phyloP scores from a whole-genome alignment of 371 early-diverging fungal genomes.

The Mortierella sp. region DNA sequence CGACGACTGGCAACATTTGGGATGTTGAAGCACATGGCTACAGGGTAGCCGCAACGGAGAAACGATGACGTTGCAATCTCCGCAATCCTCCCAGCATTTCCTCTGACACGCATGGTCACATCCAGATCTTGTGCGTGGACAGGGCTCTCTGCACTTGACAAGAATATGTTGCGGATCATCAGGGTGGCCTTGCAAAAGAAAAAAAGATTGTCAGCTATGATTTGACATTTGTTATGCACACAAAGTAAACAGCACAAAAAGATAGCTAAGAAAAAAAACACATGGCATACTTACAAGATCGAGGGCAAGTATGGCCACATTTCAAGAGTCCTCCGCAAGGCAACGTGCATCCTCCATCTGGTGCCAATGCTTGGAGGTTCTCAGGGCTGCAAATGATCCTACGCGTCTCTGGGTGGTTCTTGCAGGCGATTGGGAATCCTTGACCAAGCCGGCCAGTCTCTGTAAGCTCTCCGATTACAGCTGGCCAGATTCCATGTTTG shows the following conservation, averaged over 20 bases:
- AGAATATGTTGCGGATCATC: conserved; percentile 25
- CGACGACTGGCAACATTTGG: not conserved
- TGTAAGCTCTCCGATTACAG: conserved; percentile 37
- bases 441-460: conserved; percentile 47
- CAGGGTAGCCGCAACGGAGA: not conserved
- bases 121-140: not conserved
- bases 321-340: conserved; percentile 29
- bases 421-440: conserved; percentile 61
- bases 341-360: conserved; percentile 58
- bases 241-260: not conserved
- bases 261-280: not conserved
- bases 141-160: conserved; percentile 40
- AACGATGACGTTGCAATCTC: not conserved
- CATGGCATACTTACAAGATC: conserved; percentile 44
- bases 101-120: not conserved
- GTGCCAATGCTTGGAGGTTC: conserved; percentile 30
- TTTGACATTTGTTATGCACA: not conserved
- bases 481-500: conserved; percentile 58
- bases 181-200: conserved; percentile 33
- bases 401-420: conserved; percentile 55
- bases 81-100: not conserved
- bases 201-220: no score
- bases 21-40: not conserved
- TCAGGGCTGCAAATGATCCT: conserved; percentile 32
- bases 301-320: conserved; percentile 57